Evolutionary conservation across 129 eudicot genomes (phyloP).

Genomic region (Artemisia argyi): DNA sequence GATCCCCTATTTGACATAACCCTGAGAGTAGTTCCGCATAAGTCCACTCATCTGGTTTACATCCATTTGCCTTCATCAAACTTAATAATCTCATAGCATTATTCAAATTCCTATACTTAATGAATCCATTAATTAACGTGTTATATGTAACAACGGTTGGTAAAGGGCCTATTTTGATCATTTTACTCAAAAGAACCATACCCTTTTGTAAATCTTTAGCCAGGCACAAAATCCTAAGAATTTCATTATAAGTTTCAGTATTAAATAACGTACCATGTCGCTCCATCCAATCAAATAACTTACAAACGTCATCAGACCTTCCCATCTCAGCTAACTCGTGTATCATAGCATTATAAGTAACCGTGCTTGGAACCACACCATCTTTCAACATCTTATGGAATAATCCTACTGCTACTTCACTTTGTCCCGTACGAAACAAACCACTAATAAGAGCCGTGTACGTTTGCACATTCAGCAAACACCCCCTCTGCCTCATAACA

Average conservation of each 20-base stretch:
- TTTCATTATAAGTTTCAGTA: slow-evolving; percentile 68
- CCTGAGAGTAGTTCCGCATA: slow-evolving; percentile 79
- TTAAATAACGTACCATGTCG: slow-evolving; percentile 44
- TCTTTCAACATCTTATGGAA: slow-evolving; percentile 75
- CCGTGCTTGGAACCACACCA: slow-evolving; percentile 65
- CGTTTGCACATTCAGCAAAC: slow-evolving; percentile 66
- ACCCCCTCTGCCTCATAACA: slow-evolving; percentile 51
- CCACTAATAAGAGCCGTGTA: slow-evolving; percentile 88
- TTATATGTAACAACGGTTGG: slow-evolving; percentile 78
- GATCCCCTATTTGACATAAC: slow-evolving; percentile 60
- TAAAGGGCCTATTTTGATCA: slow-evolving; percentile 64
- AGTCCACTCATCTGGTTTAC: slow-evolving; percentile 74
- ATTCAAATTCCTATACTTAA: slow-evolving; percentile 35
- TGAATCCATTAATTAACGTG: slow-evolving; percentile 56
- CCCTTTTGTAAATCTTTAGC: slow-evolving; percentile 54
- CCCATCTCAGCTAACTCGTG: slow-evolving; percentile 49
- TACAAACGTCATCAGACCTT: slow-evolving; percentile 47
- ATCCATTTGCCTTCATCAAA: slow-evolving; percentile 76
- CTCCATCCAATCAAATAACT: slow-evolving; percentile 73
- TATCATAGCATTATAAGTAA: slow-evolving; percentile 72
- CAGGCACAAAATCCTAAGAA: slow-evolving; percentile 61
- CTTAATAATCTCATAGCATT: slow-evolving; percentile 69
- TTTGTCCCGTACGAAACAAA: slow-evolving; percentile 45
- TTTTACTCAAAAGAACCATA: slow-evolving; percentile 64
- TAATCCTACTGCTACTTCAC: slow-evolving; percentile 67